phyloP scores from a whole-genome alignment of 345 rosid genomes.

The Aquilaria sinensis region DNA sequence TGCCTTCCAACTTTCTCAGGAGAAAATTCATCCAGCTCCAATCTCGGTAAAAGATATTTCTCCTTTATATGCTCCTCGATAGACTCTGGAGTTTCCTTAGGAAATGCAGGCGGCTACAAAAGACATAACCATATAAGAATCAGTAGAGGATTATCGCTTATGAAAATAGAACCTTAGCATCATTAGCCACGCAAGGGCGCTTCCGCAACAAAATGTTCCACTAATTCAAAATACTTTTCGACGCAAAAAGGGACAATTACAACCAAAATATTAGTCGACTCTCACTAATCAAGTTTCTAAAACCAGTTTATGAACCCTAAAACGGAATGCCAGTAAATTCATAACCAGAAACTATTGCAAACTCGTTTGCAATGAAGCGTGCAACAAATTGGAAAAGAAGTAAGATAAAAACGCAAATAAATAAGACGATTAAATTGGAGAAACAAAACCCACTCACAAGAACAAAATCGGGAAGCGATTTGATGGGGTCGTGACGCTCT shows the following conservation, averaged over 20 bases:
- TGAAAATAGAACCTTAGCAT: neutral
- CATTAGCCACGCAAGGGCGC: neutral
- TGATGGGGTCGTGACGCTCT: slow-evolving; percentile 58
- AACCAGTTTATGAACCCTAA: neutral
- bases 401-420: too few species aligned
- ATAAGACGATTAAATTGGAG: neutral
- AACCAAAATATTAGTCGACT: slow-evolving; percentile 9
- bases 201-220: too few species aligned
- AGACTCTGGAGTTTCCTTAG: slow-evolving; percentile 72
- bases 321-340: neutral
- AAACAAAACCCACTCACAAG: slow-evolving; percentile 36
- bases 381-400: too few species aligned
- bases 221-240: too few species aligned
- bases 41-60: slow-evolving; percentile 66
- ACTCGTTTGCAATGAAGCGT: neutral
- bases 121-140: slow-evolving; percentile 7
- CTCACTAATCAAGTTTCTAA: slow-evolving; percentile 1
- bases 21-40: slow-evolving; percentile 68
- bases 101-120: slow-evolving; percentile 92
- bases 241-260: neutral
- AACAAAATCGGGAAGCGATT: slow-evolving; percentile 73
- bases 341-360: neutral
- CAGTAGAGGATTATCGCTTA: neutral
- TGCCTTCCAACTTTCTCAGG: slow-evolving; percentile 69
- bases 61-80: slow-evolving; percentile 80